Evolutionary conservation across 768 basidiomycete genomes (phyloP).

Genomic region (Cyclocybe cylindracea): DNA sequence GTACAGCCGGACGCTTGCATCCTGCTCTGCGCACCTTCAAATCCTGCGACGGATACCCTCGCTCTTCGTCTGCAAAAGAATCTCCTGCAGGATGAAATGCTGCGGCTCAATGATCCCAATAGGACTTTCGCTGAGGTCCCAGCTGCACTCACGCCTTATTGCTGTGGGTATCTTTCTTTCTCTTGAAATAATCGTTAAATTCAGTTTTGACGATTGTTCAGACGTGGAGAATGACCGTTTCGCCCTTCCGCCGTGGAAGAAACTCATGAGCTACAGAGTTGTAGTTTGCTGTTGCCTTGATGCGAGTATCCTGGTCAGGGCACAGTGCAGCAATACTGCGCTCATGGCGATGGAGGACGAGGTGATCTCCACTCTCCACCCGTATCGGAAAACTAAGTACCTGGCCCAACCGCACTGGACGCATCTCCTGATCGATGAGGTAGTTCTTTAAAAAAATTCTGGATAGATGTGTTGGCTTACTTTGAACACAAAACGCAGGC

Average conservation of each 20-base stretch:
- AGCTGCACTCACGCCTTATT: constrained; percentile 43
- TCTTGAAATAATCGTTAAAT: not conserved
- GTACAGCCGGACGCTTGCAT: constrained; percentile 47
- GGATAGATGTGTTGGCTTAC: not conserved
- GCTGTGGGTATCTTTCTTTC: constrained; percentile 34
- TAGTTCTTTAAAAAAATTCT: constrained; percentile 7
- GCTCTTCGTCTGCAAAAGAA: constrained; percentile 38
- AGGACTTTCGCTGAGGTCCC: constrained; percentile 54
- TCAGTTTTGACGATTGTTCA: constrained; percentile 13
- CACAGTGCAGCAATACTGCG: constrained; percentile 43
- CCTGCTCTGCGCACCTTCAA: constrained; percentile 52
- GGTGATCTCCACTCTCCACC: constrained; percentile 37
- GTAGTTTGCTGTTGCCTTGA: constrained; percentile 50
- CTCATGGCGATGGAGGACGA: constrained; percentile 43
- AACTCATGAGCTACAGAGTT: constrained; percentile 46
- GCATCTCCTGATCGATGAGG: constrained; percentile 54
- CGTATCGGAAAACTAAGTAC: constrained; percentile 27
- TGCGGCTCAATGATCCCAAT: constrained; percentile 48
- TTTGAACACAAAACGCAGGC: constrained; percentile 30
- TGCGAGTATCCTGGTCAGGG: constrained; percentile 42
- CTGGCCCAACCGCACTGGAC: constrained; percentile 49
- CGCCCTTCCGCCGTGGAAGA: constrained; percentile 45
- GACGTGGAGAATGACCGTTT: constrained; percentile 49
- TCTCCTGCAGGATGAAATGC: constrained; percentile 43
- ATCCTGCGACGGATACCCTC: constrained; percentile 52